Evolutionary conservation across 2,329 filamentous ascomycete species (phyloP).

Genomic region (Trichoderma sp.): DNA sequence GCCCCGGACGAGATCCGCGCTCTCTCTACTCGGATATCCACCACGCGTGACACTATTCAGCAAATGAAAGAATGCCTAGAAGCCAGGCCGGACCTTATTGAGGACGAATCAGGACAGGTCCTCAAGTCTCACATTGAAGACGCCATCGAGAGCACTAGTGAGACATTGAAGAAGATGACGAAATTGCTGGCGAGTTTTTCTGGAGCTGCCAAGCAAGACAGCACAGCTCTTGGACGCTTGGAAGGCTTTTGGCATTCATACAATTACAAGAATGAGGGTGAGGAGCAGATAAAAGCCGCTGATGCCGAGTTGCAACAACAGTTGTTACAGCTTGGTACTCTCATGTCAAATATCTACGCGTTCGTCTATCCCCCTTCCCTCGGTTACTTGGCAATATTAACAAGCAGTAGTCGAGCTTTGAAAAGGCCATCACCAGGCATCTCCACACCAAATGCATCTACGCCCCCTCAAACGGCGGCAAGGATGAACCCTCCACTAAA

Average conservation of each 20-base stretch:
- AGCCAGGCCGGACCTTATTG: conserved; percentile 31
- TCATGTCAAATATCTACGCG: conserved; percentile 37
- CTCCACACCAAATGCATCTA: conserved; percentile 8
- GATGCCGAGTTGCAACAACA: conserved; percentile 32
- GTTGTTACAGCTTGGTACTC: conserved; percentile 27
- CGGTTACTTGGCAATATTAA: not conserved
- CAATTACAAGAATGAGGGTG: conserved; percentile 33
- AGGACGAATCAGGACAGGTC: conserved; percentile 30
- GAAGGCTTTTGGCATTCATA: conserved; percentile 36
- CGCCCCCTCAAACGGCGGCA: not conserved
- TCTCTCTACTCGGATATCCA: conserved; percentile 28
- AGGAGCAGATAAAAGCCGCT: conserved; percentile 32
- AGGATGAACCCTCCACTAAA: not conserved
- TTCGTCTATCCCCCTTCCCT: conserved; percentile 21
- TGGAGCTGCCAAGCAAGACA: conserved; percentile 23
- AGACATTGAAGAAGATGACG: conserved; percentile 31
- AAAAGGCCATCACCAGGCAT: conserved; percentile 25
- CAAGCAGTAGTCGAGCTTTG: conserved; percentile 26
- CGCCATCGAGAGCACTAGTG: conserved; percentile 27
- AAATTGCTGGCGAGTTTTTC: conserved; percentile 31
- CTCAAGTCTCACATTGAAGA: conserved; percentile 32
- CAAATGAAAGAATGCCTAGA: conserved; percentile 32
- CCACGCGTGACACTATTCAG: conserved; percentile 32
- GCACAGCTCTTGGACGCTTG: conserved; percentile 25
- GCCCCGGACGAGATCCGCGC: conserved; percentile 33